Conservation (phyloP, 1,284 basidiomycete genomes). For the Sanguinoderma infundibulare region DNA sequence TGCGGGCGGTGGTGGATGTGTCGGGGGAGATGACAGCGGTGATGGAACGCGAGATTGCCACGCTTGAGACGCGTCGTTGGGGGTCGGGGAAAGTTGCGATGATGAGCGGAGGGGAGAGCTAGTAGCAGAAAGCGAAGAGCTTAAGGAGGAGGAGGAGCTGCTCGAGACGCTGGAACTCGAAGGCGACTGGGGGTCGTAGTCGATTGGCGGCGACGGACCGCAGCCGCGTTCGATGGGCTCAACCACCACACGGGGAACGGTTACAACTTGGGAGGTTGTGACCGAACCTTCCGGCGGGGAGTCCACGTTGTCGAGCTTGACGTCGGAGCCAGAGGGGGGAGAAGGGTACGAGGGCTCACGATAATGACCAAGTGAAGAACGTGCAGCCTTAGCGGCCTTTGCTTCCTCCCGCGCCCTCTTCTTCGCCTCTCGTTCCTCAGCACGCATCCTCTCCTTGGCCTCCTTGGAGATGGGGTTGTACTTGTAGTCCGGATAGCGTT, state of each 20-base stretch:
- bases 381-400: slow-evolving; percentile 35
- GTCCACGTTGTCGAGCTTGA: slow-evolving; percentile 7
- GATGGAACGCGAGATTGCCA: slow-evolving; percentile 67
- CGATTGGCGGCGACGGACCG: slow-evolving; percentile 22
- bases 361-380: slow-evolving; percentile 20
- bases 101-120: background rate
- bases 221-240: slow-evolving; percentile 15
- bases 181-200: slow-evolving; percentile 14
- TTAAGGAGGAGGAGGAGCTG: background rate
- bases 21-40: slow-evolving; percentile 63
- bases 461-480: slow-evolving; percentile 75
- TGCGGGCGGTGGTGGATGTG: slow-evolving; percentile 41
- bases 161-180: slow-evolving; percentile 8
- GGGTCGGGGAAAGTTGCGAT: slow-evolving; percentile 11
- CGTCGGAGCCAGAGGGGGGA: slow-evolving; percentile 6
- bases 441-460: slow-evolving; percentile 54
- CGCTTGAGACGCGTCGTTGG: slow-evolving; percentile 40
- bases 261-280: background rate
- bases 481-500: slow-evolving; percentile 72
- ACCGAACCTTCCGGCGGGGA: background rate
- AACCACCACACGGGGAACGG: background rate
- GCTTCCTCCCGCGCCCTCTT: slow-evolving; percentile 42
- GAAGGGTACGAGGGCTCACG: slow-evolving; percentile 14
- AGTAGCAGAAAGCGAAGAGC: background rate
- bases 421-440: slow-evolving; percentile 48